A percentile compares a stretch with the other conserved stretches of the same genome.
These are phyloP conservation scores for Chrysoporthe puriensis DNA, from an alignment of 2,329 filamentous ascomycete species.

Conservation along the genomic window DNA sequence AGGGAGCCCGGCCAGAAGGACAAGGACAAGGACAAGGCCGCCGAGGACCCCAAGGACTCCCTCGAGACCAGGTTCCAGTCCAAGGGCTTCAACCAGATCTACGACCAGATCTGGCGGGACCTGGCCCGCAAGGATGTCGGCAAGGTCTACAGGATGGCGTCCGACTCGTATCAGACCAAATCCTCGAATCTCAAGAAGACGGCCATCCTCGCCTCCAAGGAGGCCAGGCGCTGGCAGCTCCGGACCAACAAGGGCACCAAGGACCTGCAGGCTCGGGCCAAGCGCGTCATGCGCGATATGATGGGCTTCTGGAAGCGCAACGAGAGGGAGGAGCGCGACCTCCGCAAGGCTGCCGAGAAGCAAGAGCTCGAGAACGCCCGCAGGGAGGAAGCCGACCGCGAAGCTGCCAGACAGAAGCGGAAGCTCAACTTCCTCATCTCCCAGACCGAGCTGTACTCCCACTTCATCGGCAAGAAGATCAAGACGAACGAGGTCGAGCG, in stretches of 20 bases:
- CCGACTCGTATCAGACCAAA: slow-evolving; percentile 82
- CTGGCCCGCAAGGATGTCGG: slow-evolving; percentile 91
- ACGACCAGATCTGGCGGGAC: slow-evolving; percentile 96
- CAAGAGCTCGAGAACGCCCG: slow-evolving; percentile 96
- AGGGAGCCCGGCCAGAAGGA: slow-evolving; percentile 52
- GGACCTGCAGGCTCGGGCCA: slow-evolving; percentile 93
- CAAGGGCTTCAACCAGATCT: slow-evolving; percentile 94
- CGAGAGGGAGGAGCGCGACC: slow-evolving; percentile 93
- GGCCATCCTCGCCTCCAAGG: slow-evolving; percentile 92
- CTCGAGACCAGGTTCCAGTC: slow-evolving; percentile 74
- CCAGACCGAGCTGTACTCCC: slow-evolving; percentile 97
- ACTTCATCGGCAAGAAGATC: slow-evolving; percentile 99
- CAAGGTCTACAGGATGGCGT: slow-evolving; percentile 88
- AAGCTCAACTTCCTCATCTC: slow-evolving; percentile 99
- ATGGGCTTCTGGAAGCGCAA: slow-evolving; percentile 99
- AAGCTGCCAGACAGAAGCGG: slow-evolving; percentile 95
- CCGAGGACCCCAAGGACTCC: slow-evolving; percentile 53
- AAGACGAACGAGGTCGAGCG: slow-evolving; percentile 95
- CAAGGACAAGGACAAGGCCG: slow-evolving; percentile 48
- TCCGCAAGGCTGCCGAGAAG: slow-evolving; percentile 90
- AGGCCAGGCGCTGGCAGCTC: slow-evolving; percentile 95
- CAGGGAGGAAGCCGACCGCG: slow-evolving; percentile 94
- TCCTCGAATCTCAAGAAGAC: slow-evolving; percentile 98
- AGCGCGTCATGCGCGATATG: slow-evolving; percentile 99
- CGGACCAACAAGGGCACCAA: slow-evolving; percentile 99